Percentiles rank a stretch among this genome's conserved stretches.
phyloP scores from a whole-genome alignment of 345 rosid species.

The Moricandia moricandioides region DNA sequence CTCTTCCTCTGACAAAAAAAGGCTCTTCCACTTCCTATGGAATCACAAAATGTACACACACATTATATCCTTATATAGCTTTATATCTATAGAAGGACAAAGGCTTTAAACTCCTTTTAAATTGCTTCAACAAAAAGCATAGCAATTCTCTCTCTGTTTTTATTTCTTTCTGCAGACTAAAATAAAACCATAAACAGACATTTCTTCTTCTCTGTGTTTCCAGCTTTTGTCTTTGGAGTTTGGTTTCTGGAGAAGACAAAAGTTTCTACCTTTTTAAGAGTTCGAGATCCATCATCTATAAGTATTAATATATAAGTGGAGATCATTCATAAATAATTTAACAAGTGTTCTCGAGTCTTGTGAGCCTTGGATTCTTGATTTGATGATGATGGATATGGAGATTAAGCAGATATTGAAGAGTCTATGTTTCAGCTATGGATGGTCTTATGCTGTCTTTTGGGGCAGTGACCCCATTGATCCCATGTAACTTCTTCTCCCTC shows the following conservation, averaged over 20 bases:
- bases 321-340: conserved; percentile 6
- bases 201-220: conserved; percentile 1
- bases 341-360: conserved; percentile 14
- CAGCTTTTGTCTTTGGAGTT: conserved; percentile 34
- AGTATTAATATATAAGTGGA: neutral
- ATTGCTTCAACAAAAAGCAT: conserved; percentile 35
- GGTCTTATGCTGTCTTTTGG: conserved; percentile 90
- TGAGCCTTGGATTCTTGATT: conserved; percentile 11
- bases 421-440: conserved; percentile 73
- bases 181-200: conserved; percentile 14
- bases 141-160: conserved; percentile 1
- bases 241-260: conserved; percentile 36
- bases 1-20: conserved; percentile 29
- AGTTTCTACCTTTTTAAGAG: conserved; percentile 19
- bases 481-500: conserved; percentile 48
- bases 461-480: conserved; percentile 61
- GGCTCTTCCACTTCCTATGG: conserved; percentile 29
- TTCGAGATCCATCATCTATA: conserved; percentile 16
- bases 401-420: conserved; percentile 55
- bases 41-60: conserved; percentile 12
- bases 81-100: conserved; percentile 23
- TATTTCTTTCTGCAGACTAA: neutral
- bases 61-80: neutral
- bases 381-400: conserved; percentile 40
- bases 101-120: conserved; percentile 21